phyloP scores from a whole-genome alignment of 345 rosid species.

The Atalantia buxifolia region DNA sequence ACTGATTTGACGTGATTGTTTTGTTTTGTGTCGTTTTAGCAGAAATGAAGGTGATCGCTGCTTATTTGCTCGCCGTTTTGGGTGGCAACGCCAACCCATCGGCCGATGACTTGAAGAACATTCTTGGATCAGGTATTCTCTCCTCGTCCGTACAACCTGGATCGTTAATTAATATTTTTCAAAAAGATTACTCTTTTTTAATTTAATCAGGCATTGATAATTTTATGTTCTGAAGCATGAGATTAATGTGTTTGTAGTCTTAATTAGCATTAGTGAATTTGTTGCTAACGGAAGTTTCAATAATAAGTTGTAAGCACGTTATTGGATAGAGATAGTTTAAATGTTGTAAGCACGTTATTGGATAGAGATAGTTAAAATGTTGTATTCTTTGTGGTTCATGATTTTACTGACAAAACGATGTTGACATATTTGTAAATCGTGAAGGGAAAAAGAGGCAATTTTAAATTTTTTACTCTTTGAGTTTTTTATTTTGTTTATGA shows the following conservation, averaged over 20 bases:
- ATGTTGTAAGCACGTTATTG: neutral
- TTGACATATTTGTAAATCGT: too few species aligned
- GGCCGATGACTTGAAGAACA: constrained; percentile 44
- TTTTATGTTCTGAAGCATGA: neutral
- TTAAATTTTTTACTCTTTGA: too few species aligned
- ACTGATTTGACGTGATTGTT: neutral
- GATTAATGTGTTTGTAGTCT: neutral
- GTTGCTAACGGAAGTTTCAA: neutral
- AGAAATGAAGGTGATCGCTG: constrained; percentile 77
- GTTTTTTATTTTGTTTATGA: too few species aligned
- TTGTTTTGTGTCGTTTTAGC: neutral
- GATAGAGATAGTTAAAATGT: too few species aligned
- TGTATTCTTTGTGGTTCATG: neutral
- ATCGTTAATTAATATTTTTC: neutral
- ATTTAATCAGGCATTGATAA: neutral
- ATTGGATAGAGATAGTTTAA: too few species aligned
- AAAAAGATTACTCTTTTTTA: neutral
- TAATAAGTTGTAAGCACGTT: neutral
- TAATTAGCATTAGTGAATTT: neutral
- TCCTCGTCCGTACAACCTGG: neutral
- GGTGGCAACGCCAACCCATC: constrained; percentile 66
- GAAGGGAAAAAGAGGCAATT: too few species aligned
- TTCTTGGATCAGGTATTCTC: constrained; percentile 63
- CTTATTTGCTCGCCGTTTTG: constrained; percentile 66
- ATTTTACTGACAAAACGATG: neutral